Percentiles rank a stretch among this genome's conserved stretches.
Conservation (phyloP, 2,329 filamentous ascomycete genomes). For the Cladophialophora immunda region DNA sequence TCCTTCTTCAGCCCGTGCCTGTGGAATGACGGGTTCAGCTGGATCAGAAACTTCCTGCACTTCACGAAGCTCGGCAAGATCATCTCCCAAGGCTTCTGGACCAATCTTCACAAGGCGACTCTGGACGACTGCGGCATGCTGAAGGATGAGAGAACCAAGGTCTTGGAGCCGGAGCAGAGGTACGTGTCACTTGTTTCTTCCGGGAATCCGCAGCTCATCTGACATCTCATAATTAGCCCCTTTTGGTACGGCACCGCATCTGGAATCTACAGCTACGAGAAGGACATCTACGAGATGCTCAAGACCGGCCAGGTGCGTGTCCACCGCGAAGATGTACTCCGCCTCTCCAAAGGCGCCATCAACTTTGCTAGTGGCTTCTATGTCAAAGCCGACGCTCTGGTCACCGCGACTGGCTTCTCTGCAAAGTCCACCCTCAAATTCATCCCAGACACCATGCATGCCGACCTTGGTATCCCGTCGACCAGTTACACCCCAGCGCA, state of each 20-base stretch:
- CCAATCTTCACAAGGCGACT: constrained; percentile 58
- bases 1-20: constrained; percentile 79
- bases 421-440: constrained; percentile 60
- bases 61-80: constrained; percentile 60
- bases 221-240: constrained; percentile 40
- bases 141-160: constrained; percentile 52
- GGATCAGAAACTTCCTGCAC: constrained; percentile 59
- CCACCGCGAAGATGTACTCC: constrained; percentile 63
- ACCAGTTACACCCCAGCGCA: constrained; percentile 44
- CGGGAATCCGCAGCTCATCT: neutral
- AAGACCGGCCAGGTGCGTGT: constrained; percentile 63
- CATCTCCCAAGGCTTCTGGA: constrained; percentile 63
- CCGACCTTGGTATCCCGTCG: constrained; percentile 58
- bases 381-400: constrained; percentile 60
- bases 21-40: constrained; percentile 66
- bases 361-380: constrained; percentile 58
- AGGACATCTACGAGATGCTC: constrained; percentile 66
- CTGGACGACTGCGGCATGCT: constrained; percentile 58
- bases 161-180: constrained; percentile 52
- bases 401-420: constrained; percentile 67
- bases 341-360: constrained; percentile 57
- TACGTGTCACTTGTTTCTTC: constrained; percentile 1
- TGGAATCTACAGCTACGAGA: constrained; percentile 68
- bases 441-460: constrained; percentile 52
- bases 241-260: constrained; percentile 65